Base-by-base conservation (phyloP, 345 rosid species). In the Bruguiera gymnorhiza region DNA sequence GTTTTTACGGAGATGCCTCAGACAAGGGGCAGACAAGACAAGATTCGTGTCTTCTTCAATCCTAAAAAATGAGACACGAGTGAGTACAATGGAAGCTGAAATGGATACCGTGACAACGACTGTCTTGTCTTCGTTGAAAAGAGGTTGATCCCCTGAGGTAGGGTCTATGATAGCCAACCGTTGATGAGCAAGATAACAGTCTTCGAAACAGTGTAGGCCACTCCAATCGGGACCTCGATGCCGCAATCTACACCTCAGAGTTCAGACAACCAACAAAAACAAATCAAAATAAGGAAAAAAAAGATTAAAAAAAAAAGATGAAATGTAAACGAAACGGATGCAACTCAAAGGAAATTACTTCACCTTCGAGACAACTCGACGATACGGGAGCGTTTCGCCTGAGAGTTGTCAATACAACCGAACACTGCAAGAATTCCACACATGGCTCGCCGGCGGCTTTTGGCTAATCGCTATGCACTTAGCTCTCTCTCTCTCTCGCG, bases 221-320 rank as follows among this genome's bases (percentile, higher is more conserved):
- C 96, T 88, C 96, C 96, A 90, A 26, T 90, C 96, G 39, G 96
- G 96, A 66, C 93, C 96, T 82, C 96, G 78, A 71, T 90, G 96
- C 46, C 81, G 80, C 87, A 90, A 71, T 63, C 96, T 88, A 24
- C 73, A 73, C 43, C 75, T 37, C 46, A 73, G 6, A 53, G 39
- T 65, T 61, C 30, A 72, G 63, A 16, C 26, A 62, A 18, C 61
- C 63, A 48, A 34, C 32, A 43, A 50, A 16, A 57, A 6, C 5
- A 39, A 13, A 53, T n/a, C 55, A 62, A 62, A 46, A 57, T 16
- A 9, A n/a, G 0, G 19, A 8, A 2, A 19, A 54, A 6, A 24
- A 18, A 37, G n/a, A 27, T 31, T 19, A 20, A 19, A 15, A 3
- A 24, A 26, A 50, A 19, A 43, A 51, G 43, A 37, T 37, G 11